A percentile compares a stretch with the other conserved stretches of the same genome.
Evolutionary conservation across 257 asterid genomes (phyloP).

Genomic region (Capsicum pubescens): DNA sequence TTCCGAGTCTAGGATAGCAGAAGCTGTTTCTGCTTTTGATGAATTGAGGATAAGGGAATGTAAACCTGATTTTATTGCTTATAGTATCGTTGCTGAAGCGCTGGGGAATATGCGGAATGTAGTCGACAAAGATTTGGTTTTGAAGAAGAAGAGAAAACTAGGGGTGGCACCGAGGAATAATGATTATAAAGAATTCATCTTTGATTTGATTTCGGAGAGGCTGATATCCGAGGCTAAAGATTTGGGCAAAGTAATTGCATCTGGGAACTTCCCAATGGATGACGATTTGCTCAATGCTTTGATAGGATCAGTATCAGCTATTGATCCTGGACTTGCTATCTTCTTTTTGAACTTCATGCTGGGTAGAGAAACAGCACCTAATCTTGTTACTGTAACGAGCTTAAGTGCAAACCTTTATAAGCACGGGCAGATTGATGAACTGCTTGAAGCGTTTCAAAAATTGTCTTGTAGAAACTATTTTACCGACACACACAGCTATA

Average conservation of each 20-base stretch:
- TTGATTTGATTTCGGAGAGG: conserved; percentile 65
- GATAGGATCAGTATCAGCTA: conserved; percentile 70
- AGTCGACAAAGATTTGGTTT: conserved; percentile 57
- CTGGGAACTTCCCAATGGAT: conserved; percentile 81
- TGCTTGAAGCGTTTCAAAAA: conserved; percentile 61
- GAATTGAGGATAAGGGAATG: conserved; percentile 75
- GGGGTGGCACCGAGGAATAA: conserved; percentile 84
- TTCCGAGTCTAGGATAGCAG: conserved; percentile 43
- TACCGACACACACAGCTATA: conserved; percentile 57
- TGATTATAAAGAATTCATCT: conserved; percentile 64
- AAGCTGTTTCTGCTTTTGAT: conserved; percentile 60
- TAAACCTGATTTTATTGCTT: conserved; percentile 91
- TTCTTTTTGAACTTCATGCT: conserved; percentile 77
- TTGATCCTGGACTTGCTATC: conserved; percentile 60
- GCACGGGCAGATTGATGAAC: conserved; percentile 55
- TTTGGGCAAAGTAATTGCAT: conserved; percentile 71
- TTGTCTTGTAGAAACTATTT: conserved; percentile 63
- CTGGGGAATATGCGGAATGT: conserved; percentile 55
- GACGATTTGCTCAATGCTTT: conserved; percentile 73
- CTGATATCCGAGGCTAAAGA: conserved; percentile 66
- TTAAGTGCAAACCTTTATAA: conserved; percentile 73
- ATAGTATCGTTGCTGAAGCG: conserved; percentile 80
- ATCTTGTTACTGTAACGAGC: conserved; percentile 59
- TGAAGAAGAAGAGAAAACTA: conserved; percentile 87
- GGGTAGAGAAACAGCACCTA: conserved; percentile 56